Evolutionary conservation across 1,139 yeast species (phyloP).

Genomic region (Candida dubliniensis): DNA sequence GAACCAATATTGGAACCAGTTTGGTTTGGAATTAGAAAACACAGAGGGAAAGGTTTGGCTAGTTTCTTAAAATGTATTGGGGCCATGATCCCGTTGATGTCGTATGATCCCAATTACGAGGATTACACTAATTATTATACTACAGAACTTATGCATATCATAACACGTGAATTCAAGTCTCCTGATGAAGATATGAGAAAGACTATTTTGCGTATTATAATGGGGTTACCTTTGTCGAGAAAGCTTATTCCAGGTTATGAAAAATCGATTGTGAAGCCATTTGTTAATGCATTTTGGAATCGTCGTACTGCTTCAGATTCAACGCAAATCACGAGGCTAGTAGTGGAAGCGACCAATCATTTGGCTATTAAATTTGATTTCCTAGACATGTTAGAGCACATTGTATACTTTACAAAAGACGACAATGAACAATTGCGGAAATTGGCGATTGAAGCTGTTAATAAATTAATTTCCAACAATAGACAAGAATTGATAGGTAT

Average conservation of each 20-base stretch:
- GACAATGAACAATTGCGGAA: slow-evolving; percentile 77
- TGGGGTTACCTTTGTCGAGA: slow-evolving; percentile 32
- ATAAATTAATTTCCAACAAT: slow-evolving; percentile 28
- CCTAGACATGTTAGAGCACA: slow-evolving; percentile 54
- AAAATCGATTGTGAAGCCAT: slow-evolving; percentile 55
- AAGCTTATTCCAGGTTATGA: slow-evolving; percentile 31
- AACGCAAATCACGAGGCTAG: slow-evolving; percentile 51
- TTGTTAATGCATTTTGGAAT: slow-evolving; percentile 77
- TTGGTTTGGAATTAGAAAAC: slow-evolving; percentile 77
- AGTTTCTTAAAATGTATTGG: slow-evolving; percentile 81
- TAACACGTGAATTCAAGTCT: slow-evolving; percentile 71
- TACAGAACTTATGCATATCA: slow-evolving; percentile 64
- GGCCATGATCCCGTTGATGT: slow-evolving; percentile 81
- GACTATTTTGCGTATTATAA: slow-evolving; percentile 54
- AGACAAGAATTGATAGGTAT: slow-evolving; percentile 40
- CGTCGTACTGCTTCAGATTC: slow-evolving; percentile 63
- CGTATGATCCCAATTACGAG: slow-evolving; percentile 46
- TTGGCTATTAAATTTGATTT: slow-evolving; percentile 71
- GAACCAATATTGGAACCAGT: slow-evolving; percentile 68
- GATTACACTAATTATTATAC: slow-evolving; percentile 83
- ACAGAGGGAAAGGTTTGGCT: slow-evolving; percentile 77
- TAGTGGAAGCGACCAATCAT: slow-evolving; percentile 71
- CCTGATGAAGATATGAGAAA: slow-evolving; percentile 90
- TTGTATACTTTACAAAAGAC: slow-evolving; percentile 68
- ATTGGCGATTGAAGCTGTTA: slow-evolving; percentile 74